phyloP scores from a whole-genome alignment of 1,139 yeast species.

The Geotrichum siamense region DNA sequence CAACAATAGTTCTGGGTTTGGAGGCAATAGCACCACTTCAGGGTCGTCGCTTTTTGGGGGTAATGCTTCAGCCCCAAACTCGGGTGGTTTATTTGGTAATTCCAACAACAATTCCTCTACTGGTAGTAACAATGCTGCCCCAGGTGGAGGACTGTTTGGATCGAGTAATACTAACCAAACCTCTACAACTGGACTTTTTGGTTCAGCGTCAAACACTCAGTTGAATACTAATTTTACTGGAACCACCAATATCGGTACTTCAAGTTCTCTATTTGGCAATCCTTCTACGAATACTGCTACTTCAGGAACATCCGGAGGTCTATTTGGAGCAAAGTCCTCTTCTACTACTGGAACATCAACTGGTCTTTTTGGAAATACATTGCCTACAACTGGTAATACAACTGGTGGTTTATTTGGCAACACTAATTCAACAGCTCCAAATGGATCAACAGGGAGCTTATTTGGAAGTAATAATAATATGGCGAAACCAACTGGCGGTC shows the following conservation, averaged over 20 bases:
- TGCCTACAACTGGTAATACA: conserved; percentile 6
- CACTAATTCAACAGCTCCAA: background rate
- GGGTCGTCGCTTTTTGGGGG: conserved; percentile 2
- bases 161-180: background rate
- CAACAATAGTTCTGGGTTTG: background rate
- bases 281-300: background rate
- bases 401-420: conserved; percentile 6
- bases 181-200: background rate
- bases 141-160: background rate
- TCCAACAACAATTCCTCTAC: conserved; percentile 4
- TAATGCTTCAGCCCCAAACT: background rate
- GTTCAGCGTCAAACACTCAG: too few species aligned
- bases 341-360: background rate
- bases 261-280: background rate
- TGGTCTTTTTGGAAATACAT: conserved; percentile 14
- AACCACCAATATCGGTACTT: background rate
- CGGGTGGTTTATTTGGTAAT: conserved; percentile 7
- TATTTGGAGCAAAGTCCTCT: background rate
- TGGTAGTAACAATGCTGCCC: background rate
- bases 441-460: background rate
- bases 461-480: background rate
- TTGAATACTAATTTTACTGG: conserved; percentile 1
- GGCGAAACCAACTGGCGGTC: background rate
- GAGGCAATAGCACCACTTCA: background rate
- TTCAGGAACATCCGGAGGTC: background rate